Percentiles rank a stretch among this genome's conserved stretches.
Evolutionary conservation across 148 eudicot genomes (phyloP).

Genomic region (Persicaria tinctoria): DNA sequence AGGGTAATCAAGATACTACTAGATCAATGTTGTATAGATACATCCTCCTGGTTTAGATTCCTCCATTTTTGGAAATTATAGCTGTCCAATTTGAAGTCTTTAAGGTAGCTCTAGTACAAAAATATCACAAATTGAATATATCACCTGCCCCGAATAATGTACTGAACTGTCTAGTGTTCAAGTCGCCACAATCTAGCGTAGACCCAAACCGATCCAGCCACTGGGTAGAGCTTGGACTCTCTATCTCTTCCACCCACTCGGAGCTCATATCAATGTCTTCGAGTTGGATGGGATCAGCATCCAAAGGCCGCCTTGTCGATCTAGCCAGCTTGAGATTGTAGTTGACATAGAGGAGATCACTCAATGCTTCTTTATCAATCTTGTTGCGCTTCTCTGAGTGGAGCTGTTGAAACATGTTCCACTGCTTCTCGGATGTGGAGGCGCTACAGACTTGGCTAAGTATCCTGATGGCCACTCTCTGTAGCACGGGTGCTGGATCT

Average conservation of each 20-base stretch:
- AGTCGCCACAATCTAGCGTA: slow-evolving; percentile 69
- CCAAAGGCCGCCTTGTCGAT: slow-evolving; percentile 37
- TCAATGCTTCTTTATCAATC: slow-evolving; percentile 74
- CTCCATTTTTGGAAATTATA: background rate
- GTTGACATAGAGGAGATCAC: slow-evolving; percentile 55
- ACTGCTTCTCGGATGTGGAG: slow-evolving; percentile 53
- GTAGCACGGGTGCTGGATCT: slow-evolving; percentile 76
- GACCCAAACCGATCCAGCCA: slow-evolving; percentile 93
- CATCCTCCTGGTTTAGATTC: background rate
- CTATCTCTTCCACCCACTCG: slow-evolving; percentile 95
- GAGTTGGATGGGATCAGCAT: slow-evolving; percentile 60
- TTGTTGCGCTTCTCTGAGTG: slow-evolving; percentile 91
- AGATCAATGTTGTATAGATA: background rate
- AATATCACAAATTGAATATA: slow-evolving; percentile 56
- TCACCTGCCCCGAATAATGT: slow-evolving; percentile 61
- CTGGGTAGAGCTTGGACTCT: slow-evolving; percentile 68
- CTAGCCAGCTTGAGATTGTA: slow-evolving; percentile 71
- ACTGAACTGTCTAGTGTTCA: slow-evolving; percentile 82
- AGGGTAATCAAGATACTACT: background rate
- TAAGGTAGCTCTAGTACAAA: background rate
- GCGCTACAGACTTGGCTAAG: slow-evolving; percentile 92
- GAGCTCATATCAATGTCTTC: slow-evolving; percentile 93
- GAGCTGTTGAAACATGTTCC: slow-evolving; percentile 76
- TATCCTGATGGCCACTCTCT: slow-evolving; percentile 77
- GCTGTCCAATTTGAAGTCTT: background rate